Percentiles rank a stretch among this genome's conserved stretches.
phyloP scores from a whole-genome alignment of 106 monocot species.

The Dioscorea alata region DNA sequence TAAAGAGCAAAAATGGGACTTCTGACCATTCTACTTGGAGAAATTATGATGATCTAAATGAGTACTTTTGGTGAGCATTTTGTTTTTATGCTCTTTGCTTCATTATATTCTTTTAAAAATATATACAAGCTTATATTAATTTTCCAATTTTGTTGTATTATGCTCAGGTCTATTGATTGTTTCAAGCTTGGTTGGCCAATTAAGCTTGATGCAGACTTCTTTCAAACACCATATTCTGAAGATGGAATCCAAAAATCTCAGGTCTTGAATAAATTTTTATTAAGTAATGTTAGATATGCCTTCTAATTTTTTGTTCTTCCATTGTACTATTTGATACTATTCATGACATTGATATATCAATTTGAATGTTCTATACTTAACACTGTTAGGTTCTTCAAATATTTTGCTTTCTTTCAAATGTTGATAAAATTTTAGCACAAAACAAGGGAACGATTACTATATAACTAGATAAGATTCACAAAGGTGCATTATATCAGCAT shows the following conservation, averaged over 20 bases:
- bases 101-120: neutral
- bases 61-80: constrained; percentile 58
- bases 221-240: constrained; percentile 29
- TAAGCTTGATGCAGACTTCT: constrained; percentile 55
- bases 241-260: constrained; percentile 23
- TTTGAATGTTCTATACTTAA: too few species aligned
- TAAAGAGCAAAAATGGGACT: constrained; percentile 52
- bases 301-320: too few species aligned
- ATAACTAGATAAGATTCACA: too few species aligned
- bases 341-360: too few species aligned
- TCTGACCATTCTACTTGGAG: constrained; percentile 74
- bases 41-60: constrained; percentile 84
- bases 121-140: neutral
- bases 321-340: too few species aligned
- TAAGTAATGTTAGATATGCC: too few species aligned
- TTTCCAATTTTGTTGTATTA: constrained; percentile 3
- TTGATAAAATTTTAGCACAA: too few species aligned
- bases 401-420: too few species aligned
- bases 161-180: constrained; percentile 65
- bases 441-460: too few species aligned
- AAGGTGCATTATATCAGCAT: too few species aligned
- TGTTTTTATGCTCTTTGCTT: neutral
- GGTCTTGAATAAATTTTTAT: constrained; percentile 17
- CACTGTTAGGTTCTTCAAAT: too few species aligned
- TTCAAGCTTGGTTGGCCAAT: constrained; percentile 85